Evolutionary conservation across 768 basidiomycete species (phyloP), one percentile per base, ranked within the genome.

Genomic region (Trametopsis cervina): DNA sequence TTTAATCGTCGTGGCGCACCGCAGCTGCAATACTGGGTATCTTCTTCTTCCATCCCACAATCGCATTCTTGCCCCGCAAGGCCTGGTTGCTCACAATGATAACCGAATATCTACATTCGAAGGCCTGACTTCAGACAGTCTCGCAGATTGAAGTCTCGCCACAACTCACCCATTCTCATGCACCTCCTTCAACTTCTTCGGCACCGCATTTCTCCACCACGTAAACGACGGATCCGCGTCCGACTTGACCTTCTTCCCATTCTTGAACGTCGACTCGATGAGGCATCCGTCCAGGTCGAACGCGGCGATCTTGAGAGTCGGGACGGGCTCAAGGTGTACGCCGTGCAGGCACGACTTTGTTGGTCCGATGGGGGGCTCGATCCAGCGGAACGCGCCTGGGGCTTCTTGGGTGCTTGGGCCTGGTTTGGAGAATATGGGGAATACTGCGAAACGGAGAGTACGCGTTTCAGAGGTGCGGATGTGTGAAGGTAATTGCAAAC

Each of bases 241-340:
- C 24, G 62, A 63, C 40, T 68, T 67, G 21, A 66, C 66, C 21
- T 73, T 70, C 54, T 82, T 85, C 23, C 59, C 61, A 18, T 40
- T 53, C 5, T 66, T 66, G 13, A 63, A 66, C 27, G 52, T 49
- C 0, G 72, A 62, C 46, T 64, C 60, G 61, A 96, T 91, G 50
- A 94, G 57, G 0, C 90, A 93, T 2, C 88, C 90, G 60, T 96
- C 93, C 20, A 96, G 68, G 62, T 96, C 93, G 53, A 93, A 87
- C 11, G 81, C 76, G 9, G 88, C 85, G 25, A 91, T 76, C 54
- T 82, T 85, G n/a, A 70, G 27, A 1, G 64, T 66, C 6, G 69
- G 65, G 11, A 64, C 59, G 0, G 81, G 82, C 0, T 60, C 54
- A 5, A 63, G 53, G 59, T 68, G 61, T 22, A 60, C 45, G 26